A percentile compares a stretch with the other conserved stretches of the same genome.
Conservation (phyloP, 2,329 filamentous ascomycete genomes). For the Pseudogymnoascus sp. region DNA sequence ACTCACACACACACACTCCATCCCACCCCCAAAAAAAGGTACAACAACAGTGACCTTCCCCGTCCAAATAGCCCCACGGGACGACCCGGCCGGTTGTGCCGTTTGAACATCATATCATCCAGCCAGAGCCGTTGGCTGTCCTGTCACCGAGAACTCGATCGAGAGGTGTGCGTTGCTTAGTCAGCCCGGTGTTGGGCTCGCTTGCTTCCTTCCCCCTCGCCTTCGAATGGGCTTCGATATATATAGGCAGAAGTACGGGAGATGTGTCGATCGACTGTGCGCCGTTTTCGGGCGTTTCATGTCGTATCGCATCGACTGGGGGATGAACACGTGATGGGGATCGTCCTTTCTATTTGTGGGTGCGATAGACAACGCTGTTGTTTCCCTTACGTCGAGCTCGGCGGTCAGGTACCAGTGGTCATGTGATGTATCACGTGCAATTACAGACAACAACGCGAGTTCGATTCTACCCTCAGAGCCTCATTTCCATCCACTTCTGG, state of each 20-base stretch:
- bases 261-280: no score
- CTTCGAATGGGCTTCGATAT: no score
- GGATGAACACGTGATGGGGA: no score
- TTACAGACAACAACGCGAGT: no score
- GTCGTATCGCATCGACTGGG: no score
- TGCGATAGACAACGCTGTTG: not conserved
- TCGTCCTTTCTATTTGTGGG: not conserved
- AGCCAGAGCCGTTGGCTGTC: not conserved
- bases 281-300: no score
- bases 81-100: not conserved
- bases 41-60: not conserved
- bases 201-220: no score
- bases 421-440: not conserved
- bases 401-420: not conserved
- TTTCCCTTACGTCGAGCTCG: not conserved
- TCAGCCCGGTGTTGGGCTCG: not conserved
- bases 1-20: not conserved
- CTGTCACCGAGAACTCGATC: no score
- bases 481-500: not conserved
- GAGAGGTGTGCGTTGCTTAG: not conserved
- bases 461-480: not conserved
- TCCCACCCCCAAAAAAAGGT: not conserved
- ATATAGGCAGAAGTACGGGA: no score
- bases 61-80: conserved; percentile 1
- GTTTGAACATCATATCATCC: not conserved